Percentiles rank a stretch among this genome's conserved stretches.
phyloP scores from a whole-genome alignment of 2,329 filamentous ascomycete species.

The Aspergillus hortae region DNA sequence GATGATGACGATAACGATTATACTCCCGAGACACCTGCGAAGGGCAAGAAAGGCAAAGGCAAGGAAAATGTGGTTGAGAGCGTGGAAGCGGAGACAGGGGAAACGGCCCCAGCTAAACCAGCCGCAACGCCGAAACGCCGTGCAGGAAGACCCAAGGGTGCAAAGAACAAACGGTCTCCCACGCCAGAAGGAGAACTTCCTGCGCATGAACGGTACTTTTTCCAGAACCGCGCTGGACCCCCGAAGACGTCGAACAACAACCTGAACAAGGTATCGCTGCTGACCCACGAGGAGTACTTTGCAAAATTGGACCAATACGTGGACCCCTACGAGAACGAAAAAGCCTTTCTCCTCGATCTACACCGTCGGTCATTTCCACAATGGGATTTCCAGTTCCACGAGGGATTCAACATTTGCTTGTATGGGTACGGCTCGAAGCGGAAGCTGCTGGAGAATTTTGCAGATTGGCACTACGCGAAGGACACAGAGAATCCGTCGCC shows the following conservation, averaged over 20 bases:
- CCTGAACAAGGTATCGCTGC: conserved; percentile 67
- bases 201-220: conserved; percentile 88
- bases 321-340: conserved; percentile 68
- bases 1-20: conserved; percentile 28
- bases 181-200: conserved; percentile 79
- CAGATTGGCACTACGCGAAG: conserved; percentile 61
- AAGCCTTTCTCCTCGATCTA: conserved; percentile 67
- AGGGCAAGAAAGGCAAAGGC: conserved; percentile 16
- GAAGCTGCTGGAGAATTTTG: conserved; percentile 69
- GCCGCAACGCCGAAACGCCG: conserved; percentile 53
- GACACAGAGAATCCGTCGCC: conserved; percentile 41
- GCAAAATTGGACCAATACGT: conserved; percentile 59
- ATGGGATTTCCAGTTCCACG: conserved; percentile 84
- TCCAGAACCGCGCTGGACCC: conserved; percentile 78
- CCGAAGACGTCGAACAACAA: conserved; percentile 85
- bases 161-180: conserved; percentile 62
- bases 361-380: conserved; percentile 82
- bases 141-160: conserved; percentile 54
- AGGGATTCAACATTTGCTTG: conserved; percentile 84
- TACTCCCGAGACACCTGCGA: conserved; percentile 15
- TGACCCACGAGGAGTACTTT: conserved; percentile 93
- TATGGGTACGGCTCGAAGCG: conserved; percentile 94
- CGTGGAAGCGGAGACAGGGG: conserved; percentile 29
- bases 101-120: conserved; percentile 42
- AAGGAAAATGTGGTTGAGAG: conserved; percentile 23